phyloP scores from a whole-genome alignment of 208 protist species.

The Trypanosoma mega region DNA sequence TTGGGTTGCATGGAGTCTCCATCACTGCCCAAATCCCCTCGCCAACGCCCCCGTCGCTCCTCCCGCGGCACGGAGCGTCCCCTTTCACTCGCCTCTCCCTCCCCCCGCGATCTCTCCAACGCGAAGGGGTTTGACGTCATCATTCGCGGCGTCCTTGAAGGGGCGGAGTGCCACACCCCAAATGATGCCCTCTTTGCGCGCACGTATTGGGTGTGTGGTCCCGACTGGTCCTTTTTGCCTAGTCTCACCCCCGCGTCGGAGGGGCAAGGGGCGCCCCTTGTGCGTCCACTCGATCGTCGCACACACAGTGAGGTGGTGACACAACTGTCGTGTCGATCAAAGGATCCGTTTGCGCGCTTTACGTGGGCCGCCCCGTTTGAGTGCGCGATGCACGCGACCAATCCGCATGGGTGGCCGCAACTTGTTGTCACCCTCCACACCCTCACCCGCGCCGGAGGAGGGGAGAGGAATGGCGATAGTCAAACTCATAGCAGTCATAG shows the following conservation, averaged over 20 bases:
- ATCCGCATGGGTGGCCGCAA: constrained; percentile 83
- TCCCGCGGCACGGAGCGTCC: background rate
- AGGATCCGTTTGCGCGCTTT: constrained; percentile 63
- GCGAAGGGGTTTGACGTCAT: constrained; percentile 68
- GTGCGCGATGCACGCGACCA: constrained; percentile 77
- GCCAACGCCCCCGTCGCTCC: background rate
- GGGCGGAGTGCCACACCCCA: constrained; percentile 65
- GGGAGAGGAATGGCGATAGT: constrained; percentile 25
- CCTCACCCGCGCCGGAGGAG: constrained; percentile 24
- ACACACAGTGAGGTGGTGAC: constrained; percentile 81
- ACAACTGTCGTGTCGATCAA: constrained; percentile 62
- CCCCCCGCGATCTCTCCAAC: constrained; percentile 9
- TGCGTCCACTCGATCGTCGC: constrained; percentile 49
- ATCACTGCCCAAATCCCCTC: background rate
- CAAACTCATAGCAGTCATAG: no score
- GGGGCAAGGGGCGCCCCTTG: constrained; percentile 16
- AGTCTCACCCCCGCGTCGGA: constrained; percentile 1
- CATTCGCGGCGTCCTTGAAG: constrained; percentile 77
- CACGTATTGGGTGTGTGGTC: constrained; percentile 82
- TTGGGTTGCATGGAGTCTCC: background rate
- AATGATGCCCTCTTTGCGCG: constrained; percentile 61
- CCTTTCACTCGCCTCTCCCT: background rate
- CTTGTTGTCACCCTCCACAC: constrained; percentile 79
- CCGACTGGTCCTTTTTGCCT: constrained; percentile 69
- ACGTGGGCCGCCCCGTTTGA: constrained; percentile 79